Conservation (phyloP, 345 rosid species). For the Orychophragmus violaceus region DNA sequence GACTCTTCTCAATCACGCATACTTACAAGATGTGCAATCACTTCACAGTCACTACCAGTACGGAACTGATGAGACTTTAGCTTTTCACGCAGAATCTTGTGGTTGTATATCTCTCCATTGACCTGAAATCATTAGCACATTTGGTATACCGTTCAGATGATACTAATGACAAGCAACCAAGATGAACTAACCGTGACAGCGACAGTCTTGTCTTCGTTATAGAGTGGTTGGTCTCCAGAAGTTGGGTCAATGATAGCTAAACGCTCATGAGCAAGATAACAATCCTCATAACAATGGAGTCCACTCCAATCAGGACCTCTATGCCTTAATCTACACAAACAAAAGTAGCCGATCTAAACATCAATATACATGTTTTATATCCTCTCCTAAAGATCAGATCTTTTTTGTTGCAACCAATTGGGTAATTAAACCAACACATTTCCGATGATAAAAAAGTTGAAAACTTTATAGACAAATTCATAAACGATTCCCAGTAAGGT, state of each 20-base stretch:
- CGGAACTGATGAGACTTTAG: constrained; percentile 56
- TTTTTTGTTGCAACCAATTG: neutral
- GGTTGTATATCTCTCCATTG: constrained; percentile 85
- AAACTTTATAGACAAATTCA: neutral
- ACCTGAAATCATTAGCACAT: constrained; percentile 35
- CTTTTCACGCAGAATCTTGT: constrained; percentile 46
- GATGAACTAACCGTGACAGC: constrained; percentile 53
- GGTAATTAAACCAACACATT: neutral
- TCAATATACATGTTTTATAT: neutral
- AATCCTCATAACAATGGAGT: constrained; percentile 47
- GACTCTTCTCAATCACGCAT: neutral
- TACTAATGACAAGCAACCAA: neutral
- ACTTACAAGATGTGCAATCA: constrained; percentile 82
- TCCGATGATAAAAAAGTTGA: neutral
- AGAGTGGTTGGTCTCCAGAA: constrained; percentile 85
- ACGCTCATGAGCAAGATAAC: constrained; percentile 75
- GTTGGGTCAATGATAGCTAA: constrained; percentile 74
- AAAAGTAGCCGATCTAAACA: constrained; percentile 1
- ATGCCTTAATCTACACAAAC: constrained; percentile 48
- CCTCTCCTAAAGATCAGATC: neutral
- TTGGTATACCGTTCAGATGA: neutral
- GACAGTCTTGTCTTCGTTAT: constrained; percentile 63
- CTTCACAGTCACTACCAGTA: constrained; percentile 87
- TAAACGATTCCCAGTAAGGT: neutral
- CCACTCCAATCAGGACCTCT: constrained; percentile 93